A percentile compares a stretch with the other conserved stretches of the same genome.
Evolutionary conservation across 306 rosid species (phyloP).

Genomic region (Pachyrhizus erosus): DNA sequence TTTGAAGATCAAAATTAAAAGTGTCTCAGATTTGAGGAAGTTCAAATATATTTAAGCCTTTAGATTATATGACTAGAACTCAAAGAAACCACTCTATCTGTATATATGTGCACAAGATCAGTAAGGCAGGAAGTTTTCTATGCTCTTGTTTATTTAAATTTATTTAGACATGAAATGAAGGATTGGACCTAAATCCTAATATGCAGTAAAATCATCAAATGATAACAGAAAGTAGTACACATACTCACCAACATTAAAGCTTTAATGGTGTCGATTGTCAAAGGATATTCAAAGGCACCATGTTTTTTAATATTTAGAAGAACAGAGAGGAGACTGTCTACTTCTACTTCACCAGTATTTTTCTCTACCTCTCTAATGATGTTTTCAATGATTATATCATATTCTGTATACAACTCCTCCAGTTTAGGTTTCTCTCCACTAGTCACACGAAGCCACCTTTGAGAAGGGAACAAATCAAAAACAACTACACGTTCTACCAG

Average conservation of each 20-base stretch:
- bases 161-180: not conserved
- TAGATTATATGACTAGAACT: too few species aligned
- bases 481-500: not conserved
- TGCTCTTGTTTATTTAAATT: not conserved
- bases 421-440: not conserved
- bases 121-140: too few species aligned
- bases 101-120: too few species aligned
- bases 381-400: not conserved
- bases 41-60: too few species aligned
- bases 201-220: not conserved
- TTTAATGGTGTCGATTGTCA: constrained; percentile 6
- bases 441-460: not conserved
- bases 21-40: too few species aligned
- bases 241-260: not conserved
- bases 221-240: not conserved
- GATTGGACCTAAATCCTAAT: not conserved
- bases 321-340: not conserved
- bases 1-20: too few species aligned
- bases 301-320: constrained; percentile 8
- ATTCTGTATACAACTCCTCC: not conserved
- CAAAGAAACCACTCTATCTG: too few species aligned
- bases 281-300: not conserved
- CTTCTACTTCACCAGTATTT: not conserved
- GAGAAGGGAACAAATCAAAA: not conserved
- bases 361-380: not conserved